A percentile compares a stretch with the other conserved stretches of the same genome.
Evolutionary conservation across 441 rosid genomes (phyloP).

Genomic region (Corymbia calophylla): DNA sequence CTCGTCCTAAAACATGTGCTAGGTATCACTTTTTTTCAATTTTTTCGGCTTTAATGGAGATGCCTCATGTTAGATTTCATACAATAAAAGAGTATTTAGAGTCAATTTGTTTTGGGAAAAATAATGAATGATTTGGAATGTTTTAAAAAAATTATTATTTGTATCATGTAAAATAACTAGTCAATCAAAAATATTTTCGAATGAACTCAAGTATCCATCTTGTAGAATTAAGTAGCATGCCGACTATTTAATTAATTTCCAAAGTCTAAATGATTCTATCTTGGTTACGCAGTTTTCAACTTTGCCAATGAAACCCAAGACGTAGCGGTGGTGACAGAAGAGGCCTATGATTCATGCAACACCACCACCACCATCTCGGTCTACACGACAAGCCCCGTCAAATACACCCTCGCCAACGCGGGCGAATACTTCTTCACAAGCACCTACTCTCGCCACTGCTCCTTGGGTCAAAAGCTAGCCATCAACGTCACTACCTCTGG

Average conservation of each 20-base stretch:
- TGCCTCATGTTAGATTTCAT: background rate
- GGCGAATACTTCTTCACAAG: background rate
- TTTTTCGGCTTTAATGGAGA: background rate
- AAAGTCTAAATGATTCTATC: background rate
- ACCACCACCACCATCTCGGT: background rate
- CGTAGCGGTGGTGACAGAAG: background rate
- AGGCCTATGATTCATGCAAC: background rate
- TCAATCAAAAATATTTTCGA: background rate
- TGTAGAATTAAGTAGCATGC: background rate
- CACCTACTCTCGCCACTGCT: background rate
- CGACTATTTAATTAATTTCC: background rate
- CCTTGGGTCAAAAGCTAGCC: background rate
- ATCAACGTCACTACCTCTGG: background rate
- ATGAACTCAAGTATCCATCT: background rate
- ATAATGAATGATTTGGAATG: rapidly evolving
- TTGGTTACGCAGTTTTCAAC: background rate
- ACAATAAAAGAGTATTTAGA: background rate
- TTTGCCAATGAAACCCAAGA: background rate
- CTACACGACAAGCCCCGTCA: background rate
- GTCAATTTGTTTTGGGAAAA: rapidly evolving
- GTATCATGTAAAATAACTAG: background rate
- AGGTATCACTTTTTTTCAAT: background rate
- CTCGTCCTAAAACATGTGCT: background rate
- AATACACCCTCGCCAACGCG: background rate
- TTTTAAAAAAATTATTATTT: background rate